phyloP scores from a whole-genome alignment of 192 early-diverging fungal genomes.

The Entomortierella chlamydospora region DNA sequence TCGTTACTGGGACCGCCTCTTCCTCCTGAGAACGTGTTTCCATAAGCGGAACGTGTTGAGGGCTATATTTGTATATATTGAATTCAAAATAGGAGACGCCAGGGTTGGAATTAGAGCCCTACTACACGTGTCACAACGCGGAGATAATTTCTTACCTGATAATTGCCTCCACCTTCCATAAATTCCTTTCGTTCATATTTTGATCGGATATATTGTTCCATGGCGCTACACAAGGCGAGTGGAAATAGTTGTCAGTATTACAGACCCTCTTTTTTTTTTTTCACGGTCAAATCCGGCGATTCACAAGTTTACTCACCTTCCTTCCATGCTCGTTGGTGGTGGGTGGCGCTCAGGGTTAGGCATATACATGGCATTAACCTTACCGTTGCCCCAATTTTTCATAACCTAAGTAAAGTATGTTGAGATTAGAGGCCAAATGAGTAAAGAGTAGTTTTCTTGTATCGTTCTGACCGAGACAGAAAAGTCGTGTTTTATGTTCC shows the following conservation, averaged over 20 bases:
- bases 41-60: slow-evolving; percentile 36
- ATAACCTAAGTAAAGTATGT: slow-evolving; percentile 51
- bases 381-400: slow-evolving; percentile 71
- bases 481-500: not conserved
- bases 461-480: too few relatives aligned
- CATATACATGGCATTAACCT: slow-evolving; percentile 78
- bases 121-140: too few relatives aligned
- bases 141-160: slow-evolving; percentile 24
- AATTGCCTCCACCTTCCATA: slow-evolving; percentile 60
- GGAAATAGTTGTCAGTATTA: too few relatives aligned
- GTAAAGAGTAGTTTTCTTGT: too few relatives aligned
- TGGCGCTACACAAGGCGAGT: slow-evolving; percentile 62
- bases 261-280: too few relatives aligned
- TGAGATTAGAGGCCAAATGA: too few relatives aligned
- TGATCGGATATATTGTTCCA: slow-evolving; percentile 90
- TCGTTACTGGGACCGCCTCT: slow-evolving; percentile 16
- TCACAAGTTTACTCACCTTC: too few relatives aligned
- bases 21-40: slow-evolving; percentile 49
- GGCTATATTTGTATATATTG: slow-evolving; percentile 5
- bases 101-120: not conserved
- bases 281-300: too few relatives aligned
- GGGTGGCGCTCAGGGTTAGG: slow-evolving; percentile 75
- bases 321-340: slow-evolving; percentile 71
- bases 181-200: slow-evolving; percentile 88
- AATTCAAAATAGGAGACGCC: too few relatives aligned